Percentiles rank a stretch among this genome's conserved stretches.
phyloP scores from a whole-genome alignment of 169 alveolate species.

The Cryptosporidium andersoni region DNA sequence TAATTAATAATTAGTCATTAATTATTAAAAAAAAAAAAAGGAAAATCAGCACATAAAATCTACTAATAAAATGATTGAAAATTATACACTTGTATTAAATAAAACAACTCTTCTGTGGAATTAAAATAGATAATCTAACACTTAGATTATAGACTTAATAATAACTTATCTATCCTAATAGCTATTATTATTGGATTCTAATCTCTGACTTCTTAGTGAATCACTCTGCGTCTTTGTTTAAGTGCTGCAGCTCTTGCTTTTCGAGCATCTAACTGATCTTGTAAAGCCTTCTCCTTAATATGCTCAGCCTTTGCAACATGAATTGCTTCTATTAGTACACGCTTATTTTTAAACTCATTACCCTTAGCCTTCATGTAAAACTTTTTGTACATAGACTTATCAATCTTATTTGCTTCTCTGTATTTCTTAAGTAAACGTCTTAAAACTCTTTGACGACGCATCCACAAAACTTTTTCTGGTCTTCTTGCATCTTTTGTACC shows the following conservation, averaged over 20 bases:
- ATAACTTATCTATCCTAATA: background rate
- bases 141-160: background rate
- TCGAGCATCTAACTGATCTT: constrained; percentile 86
- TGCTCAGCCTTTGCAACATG: constrained; percentile 91
- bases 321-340: constrained; percentile 96
- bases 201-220: constrained; percentile 1
- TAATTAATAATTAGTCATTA: too few species aligned
- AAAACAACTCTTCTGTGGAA: background rate
- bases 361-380: constrained; percentile 97
- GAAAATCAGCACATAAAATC: too few species aligned
- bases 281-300: constrained; percentile 86
- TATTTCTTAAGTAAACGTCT: constrained; percentile 95
- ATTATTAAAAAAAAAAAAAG: too few species aligned
- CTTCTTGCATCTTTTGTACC: constrained; percentile 97
- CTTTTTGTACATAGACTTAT: constrained; percentile 95
- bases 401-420: constrained; percentile 95
- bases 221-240: constrained; percentile 44
- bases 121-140: background rate
- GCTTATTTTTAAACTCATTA: constrained; percentile 97
- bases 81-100: background rate
- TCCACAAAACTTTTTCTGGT: constrained; percentile 97
- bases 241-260: constrained; percentile 83
- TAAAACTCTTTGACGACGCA: constrained; percentile 97
- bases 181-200: background rate
- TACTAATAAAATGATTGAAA: background rate